These are phyloP conservation scores for Suillus tomentosus DNA, from an alignment of 768 basidiomycete species.

Conservation along the genomic window DNA sequence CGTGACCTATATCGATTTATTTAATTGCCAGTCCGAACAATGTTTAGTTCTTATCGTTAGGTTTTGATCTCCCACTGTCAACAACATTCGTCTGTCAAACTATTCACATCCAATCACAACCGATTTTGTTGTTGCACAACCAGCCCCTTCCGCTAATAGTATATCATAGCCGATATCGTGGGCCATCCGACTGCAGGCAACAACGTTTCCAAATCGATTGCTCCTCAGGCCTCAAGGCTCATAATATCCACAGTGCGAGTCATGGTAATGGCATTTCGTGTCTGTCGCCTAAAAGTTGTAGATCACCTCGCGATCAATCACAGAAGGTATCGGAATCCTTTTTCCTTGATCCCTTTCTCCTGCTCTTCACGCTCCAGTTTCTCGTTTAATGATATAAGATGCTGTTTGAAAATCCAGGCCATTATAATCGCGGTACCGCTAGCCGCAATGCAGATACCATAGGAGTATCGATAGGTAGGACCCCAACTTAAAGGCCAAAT, in stretches of 20 bases:
- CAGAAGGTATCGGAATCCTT: conserved; percentile 54
- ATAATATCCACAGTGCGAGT: not conserved
- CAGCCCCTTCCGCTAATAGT: not conserved
- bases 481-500: conserved; percentile 72
- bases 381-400: conserved; percentile 45
- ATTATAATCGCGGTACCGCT: conserved; percentile 53
- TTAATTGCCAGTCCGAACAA: not conserved
- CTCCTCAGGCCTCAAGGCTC: conserved; percentile 11
- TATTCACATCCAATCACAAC: conserved; percentile 5
- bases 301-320: conserved; percentile 26
- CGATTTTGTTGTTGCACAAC: not conserved
- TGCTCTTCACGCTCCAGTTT: conserved; percentile 39
- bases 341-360: conserved; percentile 42
- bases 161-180: not conserved
- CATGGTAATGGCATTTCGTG: conserved; percentile 3
- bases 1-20: conserved; percentile 9
- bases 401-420: conserved; percentile 47
- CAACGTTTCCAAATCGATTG: conserved; percentile 6
- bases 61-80: conserved; percentile 1
- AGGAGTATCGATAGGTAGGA: conserved; percentile 70
- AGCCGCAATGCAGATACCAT: conserved; percentile 69
- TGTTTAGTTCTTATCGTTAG: not conserved
- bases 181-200: not conserved
- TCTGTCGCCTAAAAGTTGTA: not conserved
- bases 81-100: not conserved